These are phyloP conservation scores for Geosiphon pyriformis DNA, from an alignment of 192 early-diverging fungal species.

Conservation along the genomic window DNA sequence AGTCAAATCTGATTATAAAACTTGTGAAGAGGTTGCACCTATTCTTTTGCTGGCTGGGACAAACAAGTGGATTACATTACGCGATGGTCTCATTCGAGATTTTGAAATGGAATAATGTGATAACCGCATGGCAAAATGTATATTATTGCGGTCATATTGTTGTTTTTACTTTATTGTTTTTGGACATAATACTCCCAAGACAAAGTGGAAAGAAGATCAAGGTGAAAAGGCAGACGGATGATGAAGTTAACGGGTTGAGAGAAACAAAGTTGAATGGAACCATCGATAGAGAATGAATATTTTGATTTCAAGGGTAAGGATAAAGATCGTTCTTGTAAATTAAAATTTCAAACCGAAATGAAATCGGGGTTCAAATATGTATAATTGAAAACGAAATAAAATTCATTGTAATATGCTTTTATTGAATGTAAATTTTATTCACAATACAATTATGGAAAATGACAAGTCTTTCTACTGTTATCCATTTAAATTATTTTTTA, in stretches of 20 bases:
- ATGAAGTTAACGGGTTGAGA: neutral
- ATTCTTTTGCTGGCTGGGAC: conserved; percentile 35
- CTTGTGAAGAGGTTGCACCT: conserved; percentile 27
- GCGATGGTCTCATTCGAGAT: conserved; percentile 48
- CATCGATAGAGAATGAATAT: no score
- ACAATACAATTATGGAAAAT: no score
- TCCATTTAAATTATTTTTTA: no score
- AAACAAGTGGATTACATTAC: conserved; percentile 43
- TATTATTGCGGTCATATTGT: conserved; percentile 14
- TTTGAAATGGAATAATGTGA: conserved; percentile 32
- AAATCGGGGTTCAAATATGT: no score
- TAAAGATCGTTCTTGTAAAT: no score
- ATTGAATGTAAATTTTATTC: no score
- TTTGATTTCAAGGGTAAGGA: no score
- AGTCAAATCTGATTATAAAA: neutral
- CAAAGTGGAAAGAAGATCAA: neutral
- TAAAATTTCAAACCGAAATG: no score
- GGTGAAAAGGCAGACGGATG: neutral
- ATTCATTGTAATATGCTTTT: no score
- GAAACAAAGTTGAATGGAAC: neutral
- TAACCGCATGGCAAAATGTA: conserved; percentile 18
- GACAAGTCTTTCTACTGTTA: no score
- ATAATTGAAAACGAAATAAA: no score
- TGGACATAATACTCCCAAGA: conserved; percentile 17
- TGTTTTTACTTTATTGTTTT: conserved; percentile 12